Conservation (phyloP, 2,329 filamentous ascomycete species). For the Cadophora luteo-olivacea region DNA sequence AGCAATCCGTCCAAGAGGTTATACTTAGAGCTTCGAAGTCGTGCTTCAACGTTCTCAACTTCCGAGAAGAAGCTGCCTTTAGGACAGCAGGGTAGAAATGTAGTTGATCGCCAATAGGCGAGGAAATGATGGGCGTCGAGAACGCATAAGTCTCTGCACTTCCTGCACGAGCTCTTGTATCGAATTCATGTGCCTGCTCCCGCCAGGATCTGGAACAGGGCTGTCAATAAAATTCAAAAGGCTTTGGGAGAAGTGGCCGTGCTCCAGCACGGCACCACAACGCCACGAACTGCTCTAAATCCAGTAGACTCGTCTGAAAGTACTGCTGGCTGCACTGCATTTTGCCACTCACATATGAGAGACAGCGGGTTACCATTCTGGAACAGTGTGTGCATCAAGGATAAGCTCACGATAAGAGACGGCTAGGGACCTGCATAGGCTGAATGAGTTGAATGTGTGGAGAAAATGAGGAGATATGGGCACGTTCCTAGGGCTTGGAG, state of each 20-base stretch:
- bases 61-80: constrained; percentile 11
- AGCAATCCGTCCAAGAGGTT: constrained; percentile 19
- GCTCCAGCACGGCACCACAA: constrained; percentile 11
- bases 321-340: constrained; percentile 4
- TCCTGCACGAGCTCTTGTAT: constrained; percentile 28
- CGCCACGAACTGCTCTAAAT: constrained; percentile 14
- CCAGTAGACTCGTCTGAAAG: constrained; percentile 13
- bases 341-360: constrained; percentile 19
- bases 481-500: background rate
- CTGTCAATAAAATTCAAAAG: constrained; percentile 7
- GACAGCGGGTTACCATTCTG: constrained; percentile 18
- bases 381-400: constrained; percentile 19
- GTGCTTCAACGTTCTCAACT: background rate
- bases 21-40: background rate
- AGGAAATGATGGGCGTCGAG: constrained; percentile 19
- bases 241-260: constrained; percentile 8
- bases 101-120: constrained; percentile 26
- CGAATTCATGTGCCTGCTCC: constrained; percentile 21
- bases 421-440: constrained; percentile 18
- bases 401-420: constrained; percentile 17
- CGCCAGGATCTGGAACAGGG: constrained; percentile 23
- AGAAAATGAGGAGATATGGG: constrained; percentile 19
- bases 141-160: constrained; percentile 25
- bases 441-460: constrained; percentile 19
- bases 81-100: constrained; percentile 24